phyloP scores from a whole-genome alignment of 768 basidiomycete genomes.

The Macrocybe gigantea region DNA sequence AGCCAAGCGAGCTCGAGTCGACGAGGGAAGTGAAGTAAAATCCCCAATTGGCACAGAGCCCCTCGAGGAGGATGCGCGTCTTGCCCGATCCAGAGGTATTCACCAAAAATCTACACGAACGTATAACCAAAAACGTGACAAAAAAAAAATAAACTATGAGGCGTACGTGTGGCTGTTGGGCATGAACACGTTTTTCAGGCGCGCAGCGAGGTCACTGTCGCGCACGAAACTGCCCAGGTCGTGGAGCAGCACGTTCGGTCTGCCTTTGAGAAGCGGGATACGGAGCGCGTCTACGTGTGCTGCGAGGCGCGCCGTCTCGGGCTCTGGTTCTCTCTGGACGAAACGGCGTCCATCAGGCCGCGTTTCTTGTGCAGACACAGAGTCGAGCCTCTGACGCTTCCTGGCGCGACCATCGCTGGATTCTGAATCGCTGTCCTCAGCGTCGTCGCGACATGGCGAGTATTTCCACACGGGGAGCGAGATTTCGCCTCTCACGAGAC shows the following conservation, averaged over 20 bases:
- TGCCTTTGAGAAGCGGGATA: slow-evolving; percentile 31
- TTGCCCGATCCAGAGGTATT: slow-evolving; percentile 46
- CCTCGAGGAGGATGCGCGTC: slow-evolving; percentile 37
- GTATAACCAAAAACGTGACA: neutral
- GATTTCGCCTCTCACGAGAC: slow-evolving; percentile 26
- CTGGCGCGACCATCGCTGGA: slow-evolving; percentile 2
- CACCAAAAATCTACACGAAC: slow-evolving; percentile 29
- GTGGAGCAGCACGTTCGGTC: slow-evolving; percentile 36
- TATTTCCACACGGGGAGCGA: slow-evolving; percentile 23
- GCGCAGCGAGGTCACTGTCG: slow-evolving; percentile 21
- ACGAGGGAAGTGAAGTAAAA: slow-evolving; percentile 42
- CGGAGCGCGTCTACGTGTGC: slow-evolving; percentile 21
- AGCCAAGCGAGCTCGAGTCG: slow-evolving; percentile 38
- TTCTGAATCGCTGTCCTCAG: slow-evolving; percentile 11
- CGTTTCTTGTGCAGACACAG: no score
- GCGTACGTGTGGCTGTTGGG: slow-evolving; percentile 37
- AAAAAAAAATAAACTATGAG: slow-evolving; percentile 8
- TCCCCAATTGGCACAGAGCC: slow-evolving; percentile 39
- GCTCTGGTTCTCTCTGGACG: no score
- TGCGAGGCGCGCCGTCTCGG: no score
- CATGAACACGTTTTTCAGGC: slow-evolving; percentile 37
- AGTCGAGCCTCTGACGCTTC: no score
- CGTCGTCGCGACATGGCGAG: slow-evolving; percentile 11
- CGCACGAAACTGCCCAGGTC: slow-evolving; percentile 32
- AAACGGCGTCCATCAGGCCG: no score